These are phyloP conservation scores for Chlamydomonas sphaeroides DNA, from an alignment of 139 green algal genomes.

Conservation along the genomic window DNA sequence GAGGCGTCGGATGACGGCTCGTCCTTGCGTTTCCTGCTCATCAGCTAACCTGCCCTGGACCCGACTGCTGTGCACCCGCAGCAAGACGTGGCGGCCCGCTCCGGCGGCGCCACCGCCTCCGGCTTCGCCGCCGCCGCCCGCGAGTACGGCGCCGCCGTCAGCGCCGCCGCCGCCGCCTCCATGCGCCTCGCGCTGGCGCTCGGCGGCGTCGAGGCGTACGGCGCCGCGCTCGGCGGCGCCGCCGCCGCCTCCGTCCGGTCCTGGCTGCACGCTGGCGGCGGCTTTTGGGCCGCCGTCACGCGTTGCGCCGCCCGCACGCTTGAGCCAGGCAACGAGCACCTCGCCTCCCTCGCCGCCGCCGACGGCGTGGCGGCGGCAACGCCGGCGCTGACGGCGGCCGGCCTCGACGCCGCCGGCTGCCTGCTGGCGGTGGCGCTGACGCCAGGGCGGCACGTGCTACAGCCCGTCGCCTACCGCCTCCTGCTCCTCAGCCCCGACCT, in stretches of 20 bases:
- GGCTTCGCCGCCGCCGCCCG: neutral
- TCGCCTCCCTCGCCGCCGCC: neutral
- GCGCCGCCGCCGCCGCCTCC: neutral
- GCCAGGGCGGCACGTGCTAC: slow-evolving; percentile 12
- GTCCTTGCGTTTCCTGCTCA: too few relatives aligned
- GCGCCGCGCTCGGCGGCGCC: slow-evolving; percentile 8
- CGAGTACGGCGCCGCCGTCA: slow-evolving; percentile 17
- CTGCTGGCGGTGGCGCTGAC: slow-evolving; percentile 42
- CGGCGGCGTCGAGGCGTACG: slow-evolving; percentile 12
- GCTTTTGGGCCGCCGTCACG: slow-evolving; percentile 16
- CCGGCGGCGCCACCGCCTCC: neutral
- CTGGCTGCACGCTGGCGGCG: neutral
- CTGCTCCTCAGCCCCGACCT: slow-evolving; percentile 42
- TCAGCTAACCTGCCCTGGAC: too few relatives aligned
- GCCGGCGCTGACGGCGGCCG: slow-evolving; percentile 8
- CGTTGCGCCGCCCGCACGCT: neutral
- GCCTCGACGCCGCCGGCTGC: slow-evolving; percentile 51
- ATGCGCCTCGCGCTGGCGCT: slow-evolving; percentile 3
- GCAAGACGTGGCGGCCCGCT: neutral
- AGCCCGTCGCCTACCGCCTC: slow-evolving; percentile 44
- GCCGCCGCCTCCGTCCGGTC: neutral
- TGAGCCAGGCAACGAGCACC: neutral
- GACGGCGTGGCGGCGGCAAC: slow-evolving; percentile 24
- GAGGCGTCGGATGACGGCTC: too few relatives aligned
- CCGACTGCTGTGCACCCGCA: slow-evolving; percentile 3